Base-by-base conservation (phyloP, 768 basidiomycete genomes). In the Suillus cothurnatus region DNA sequence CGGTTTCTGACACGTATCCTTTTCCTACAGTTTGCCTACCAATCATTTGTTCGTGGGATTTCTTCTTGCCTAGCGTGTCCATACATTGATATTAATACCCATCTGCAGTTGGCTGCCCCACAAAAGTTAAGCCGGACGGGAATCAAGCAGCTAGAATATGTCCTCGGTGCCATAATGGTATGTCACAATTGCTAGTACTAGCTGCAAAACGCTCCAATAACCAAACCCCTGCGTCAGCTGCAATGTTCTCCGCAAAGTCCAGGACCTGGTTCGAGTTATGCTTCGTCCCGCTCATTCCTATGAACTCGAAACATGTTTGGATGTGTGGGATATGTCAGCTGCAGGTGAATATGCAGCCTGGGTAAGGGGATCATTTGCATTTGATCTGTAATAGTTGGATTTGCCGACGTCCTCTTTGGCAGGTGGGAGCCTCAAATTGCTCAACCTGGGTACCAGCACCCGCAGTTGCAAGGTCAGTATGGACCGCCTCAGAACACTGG, bases 191-290 rank as follows among this genome's bases (percentile, higher is more conserved):
- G n/a, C n/a, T n/a, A n/a, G n/a, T n/a, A n/a, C n/a, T n/a, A n/a
- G n/a, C n/a, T n/a, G n/a, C n/a, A n/a, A n/a, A n/a, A n/a, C n/a
- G n/a, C n/a, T n/a, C n/a, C 47, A 49, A 38, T 6, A 47, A 47
- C 14, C 47, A 47, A 41, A 14, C 26, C 26, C 55, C n/a, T 45
- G 19, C 68, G 14, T 23, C 15, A 90, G 90, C 79, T 28, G 82
- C 87, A 60, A 86, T 90, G 63, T 76, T 87, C 58, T 78, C 83
- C 36, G 88, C 88, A 36, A 91, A 89, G 73, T 81, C 82, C 39
- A 86, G 86, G 62, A 85, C 78, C 43, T 92, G 90, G 91, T 89
- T 93, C 72, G 89, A 91, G 75, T 72, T 93, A 53, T 92, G 88
- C 78, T 90, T 86, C 74, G 81, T 93, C 17, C 91, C 89, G 28